Evolutionary conservation across 2,329 filamentous ascomycete genomes (phyloP).

Genomic region (Fusarium cyanostomum): DNA sequence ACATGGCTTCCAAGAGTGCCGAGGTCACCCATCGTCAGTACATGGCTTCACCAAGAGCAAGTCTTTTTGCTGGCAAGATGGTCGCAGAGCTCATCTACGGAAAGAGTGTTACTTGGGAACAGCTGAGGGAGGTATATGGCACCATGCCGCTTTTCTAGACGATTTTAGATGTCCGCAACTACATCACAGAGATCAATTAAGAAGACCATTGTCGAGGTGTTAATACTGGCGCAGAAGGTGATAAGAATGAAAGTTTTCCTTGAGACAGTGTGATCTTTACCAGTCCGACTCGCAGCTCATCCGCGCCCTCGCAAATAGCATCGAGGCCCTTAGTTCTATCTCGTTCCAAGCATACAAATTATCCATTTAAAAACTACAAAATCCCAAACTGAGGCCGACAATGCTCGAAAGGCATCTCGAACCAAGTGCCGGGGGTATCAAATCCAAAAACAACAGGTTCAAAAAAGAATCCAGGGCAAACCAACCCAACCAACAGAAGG

Average conservation of each 20-base stretch:
- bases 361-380: too few species aligned
- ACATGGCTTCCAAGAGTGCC: conserved; percentile 33
- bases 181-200: not conserved
- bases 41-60: conserved; percentile 32
- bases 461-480: too few species aligned
- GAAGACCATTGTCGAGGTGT: not conserved
- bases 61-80: conserved; percentile 29
- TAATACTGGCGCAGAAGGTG: not conserved
- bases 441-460: too few species aligned
- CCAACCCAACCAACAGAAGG: too few species aligned
- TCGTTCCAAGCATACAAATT: too few species aligned
- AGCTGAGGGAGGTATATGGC: conserved; percentile 36
- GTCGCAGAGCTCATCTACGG: conserved; percentile 36
- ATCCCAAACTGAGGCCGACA: too few species aligned
- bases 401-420: too few species aligned
- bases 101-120: conserved; percentile 35
- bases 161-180: too few species aligned
- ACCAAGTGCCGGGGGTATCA: too few species aligned
- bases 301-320: too few species aligned
- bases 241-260: not conserved
- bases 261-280: not conserved
- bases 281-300: too few species aligned
- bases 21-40: conserved; percentile 35
- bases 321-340: too few species aligned
- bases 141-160: conserved; percentile 26